Evolutionary conservation across 164 flowering plant genomes (phyloP), one percentile per base, ranked within the genome.

Genomic region (Chimonanthus praecox): DNA sequence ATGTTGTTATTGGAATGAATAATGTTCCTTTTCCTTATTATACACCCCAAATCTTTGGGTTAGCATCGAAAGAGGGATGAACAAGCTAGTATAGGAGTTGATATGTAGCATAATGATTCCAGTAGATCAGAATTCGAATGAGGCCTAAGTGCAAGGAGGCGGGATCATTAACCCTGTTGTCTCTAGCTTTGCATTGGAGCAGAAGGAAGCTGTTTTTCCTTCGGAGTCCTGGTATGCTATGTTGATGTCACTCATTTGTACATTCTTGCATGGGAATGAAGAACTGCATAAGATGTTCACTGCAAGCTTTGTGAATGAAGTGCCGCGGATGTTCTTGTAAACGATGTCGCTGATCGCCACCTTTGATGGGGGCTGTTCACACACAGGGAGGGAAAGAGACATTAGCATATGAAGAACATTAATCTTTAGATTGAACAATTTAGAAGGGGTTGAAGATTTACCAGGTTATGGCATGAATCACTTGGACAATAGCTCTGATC

Each of bases 401-500:
- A 54, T 54, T 9, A n/a, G 6, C 13, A 54, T n/a, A 3, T 54
- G 60, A 54, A n/a, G 16, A 54, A n/a, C 11, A n/a, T 11, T 13
- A 11, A 54, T 54, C 60, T 11, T n/a, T 54, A 15, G 33, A 54
- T 54, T 54, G 16, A 54, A 54, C 16, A n/a, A 54, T 13, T 11
- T 13, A 9, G 60, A 54, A 54, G 60, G 11, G 60, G 11, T 54
- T 7, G 9, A 10, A 33, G 33, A 33, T 33, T 60, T 72, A 72
- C 74, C 74, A 63, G 11, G 4, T 49, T 20, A 4, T 6, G 7
- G 51, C 75, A 72, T 21, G 16, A 49, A 9, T 6, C 3, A 11
- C 21, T 18, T 9, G 72, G 63, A 49, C 76, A 74, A 16, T 74
- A 74, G 13, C 60, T 69, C 64, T 89, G 94, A 77, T 90, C 90